Evolutionary conservation across 192 early-diverging fungal genomes (phyloP).

Genomic region (Podila minutissima): DNA sequence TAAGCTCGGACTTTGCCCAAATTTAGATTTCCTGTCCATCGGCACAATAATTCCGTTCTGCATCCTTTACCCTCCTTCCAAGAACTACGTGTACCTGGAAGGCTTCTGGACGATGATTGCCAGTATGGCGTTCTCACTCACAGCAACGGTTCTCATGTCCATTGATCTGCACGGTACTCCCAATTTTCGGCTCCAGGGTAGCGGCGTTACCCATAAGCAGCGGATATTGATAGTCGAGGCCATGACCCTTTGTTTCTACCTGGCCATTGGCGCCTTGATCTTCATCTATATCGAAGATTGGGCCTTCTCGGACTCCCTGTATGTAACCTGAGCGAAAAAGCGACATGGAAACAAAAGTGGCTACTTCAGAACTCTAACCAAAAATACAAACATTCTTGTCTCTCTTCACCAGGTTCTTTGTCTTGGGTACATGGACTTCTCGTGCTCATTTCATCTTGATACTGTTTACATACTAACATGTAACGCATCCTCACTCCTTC

Average conservation of each 20-base stretch:
- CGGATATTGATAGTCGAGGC: slow-evolving; percentile 34
- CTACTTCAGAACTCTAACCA: too few species aligned
- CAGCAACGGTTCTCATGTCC: slow-evolving; percentile 26
- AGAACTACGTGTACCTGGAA: slow-evolving; percentile 25
- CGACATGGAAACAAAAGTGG: too few species aligned
- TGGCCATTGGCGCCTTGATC: slow-evolving; percentile 32
- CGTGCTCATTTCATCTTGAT: not conserved
- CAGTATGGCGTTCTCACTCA: slow-evolving; percentile 19
- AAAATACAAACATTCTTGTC: too few species aligned
- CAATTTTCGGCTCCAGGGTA: slow-evolving; percentile 27
- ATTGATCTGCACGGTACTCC: slow-evolving; percentile 34
- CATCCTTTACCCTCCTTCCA: slow-evolving; percentile 17
- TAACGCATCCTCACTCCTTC: not conserved
- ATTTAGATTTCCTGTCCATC: slow-evolving; percentile 29
- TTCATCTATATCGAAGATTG: slow-evolving; percentile 33
- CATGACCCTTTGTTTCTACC: slow-evolving; percentile 37
- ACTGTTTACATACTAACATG: not conserved
- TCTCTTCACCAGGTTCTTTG: slow-evolving; percentile 27
- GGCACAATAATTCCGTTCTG: slow-evolving; percentile 23
- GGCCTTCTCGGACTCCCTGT: slow-evolving; percentile 28
- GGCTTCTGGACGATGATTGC: slow-evolving; percentile 44
- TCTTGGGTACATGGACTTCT: slow-evolving; percentile 5
- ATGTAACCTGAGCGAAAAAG: not conserved
- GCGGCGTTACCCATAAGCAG: slow-evolving; percentile 44
- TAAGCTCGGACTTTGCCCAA: not conserved